phyloP scores from a whole-genome alignment of 352 stramenopile species.

The Phytophthora cryptogea region DNA sequence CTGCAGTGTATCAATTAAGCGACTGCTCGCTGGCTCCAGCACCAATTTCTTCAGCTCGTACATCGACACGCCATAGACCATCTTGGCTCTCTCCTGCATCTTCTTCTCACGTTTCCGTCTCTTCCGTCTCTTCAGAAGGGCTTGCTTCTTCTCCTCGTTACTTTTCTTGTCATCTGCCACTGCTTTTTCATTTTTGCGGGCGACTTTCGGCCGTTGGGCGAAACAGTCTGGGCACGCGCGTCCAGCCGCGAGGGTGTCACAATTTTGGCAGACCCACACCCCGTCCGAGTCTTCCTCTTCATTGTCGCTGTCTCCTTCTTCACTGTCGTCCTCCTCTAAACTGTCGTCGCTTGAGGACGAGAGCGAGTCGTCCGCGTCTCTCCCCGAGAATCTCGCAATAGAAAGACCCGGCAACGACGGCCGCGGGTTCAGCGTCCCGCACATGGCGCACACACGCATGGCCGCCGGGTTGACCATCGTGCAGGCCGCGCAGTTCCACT shows the following conservation, averaged over 20 bases:
- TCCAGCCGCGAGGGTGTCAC: slow-evolving; percentile 29
- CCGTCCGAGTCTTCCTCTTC: slow-evolving; percentile 23
- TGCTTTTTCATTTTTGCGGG: slow-evolving; percentile 20
- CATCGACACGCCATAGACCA: slow-evolving; percentile 74
- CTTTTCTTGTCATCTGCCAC: slow-evolving; percentile 30
- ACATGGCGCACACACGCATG: slow-evolving; percentile 57
- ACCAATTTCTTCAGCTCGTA: slow-evolving; percentile 61
- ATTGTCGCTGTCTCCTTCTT: slow-evolving; percentile 27
- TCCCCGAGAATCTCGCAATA: slow-evolving; percentile 38
- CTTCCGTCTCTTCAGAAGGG: slow-evolving; percentile 32
- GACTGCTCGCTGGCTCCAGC: slow-evolving; percentile 47
- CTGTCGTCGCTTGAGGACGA: slow-evolving; percentile 38
- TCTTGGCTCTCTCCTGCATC: slow-evolving; percentile 42
- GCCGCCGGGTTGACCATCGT: slow-evolving; percentile 68
- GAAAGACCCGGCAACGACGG: slow-evolving; percentile 39
- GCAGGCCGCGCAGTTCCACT: slow-evolving; percentile 73
- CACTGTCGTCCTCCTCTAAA: slow-evolving; percentile 31
- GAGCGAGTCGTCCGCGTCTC: slow-evolving; percentile 33
- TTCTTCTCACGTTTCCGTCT: slow-evolving; percentile 43
- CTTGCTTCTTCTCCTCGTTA: slow-evolving; percentile 36
- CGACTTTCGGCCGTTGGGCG: slow-evolving; percentile 27
- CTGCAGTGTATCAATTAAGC: slow-evolving; percentile 70
- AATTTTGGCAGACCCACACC: slow-evolving; percentile 41
- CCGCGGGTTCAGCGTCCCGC: slow-evolving; percentile 73
- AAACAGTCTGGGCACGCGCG: slow-evolving; percentile 49